Conservation (phyloP, 306 rosid genomes). For the Cicer pinnatifidum region DNA sequence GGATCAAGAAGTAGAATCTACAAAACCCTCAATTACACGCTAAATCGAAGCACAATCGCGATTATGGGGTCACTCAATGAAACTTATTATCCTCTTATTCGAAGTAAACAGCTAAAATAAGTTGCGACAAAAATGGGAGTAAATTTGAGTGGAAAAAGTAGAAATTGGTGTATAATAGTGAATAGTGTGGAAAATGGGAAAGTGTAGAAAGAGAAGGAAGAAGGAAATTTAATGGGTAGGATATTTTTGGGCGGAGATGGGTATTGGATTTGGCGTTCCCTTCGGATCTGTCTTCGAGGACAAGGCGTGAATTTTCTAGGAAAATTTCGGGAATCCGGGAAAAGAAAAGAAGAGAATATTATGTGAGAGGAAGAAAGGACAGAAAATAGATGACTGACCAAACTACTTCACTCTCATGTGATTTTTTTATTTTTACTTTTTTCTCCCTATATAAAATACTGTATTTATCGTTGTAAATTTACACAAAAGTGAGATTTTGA, state of each 20-base stretch:
- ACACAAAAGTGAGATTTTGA: too few species aligned
- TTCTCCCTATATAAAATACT: too few species aligned
- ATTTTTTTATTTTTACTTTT: too few species aligned
- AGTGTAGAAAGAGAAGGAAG: constrained; percentile 24
- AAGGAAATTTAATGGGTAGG: constrained; percentile 47
- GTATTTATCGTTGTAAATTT: too few species aligned
- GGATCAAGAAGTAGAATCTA: constrained; percentile 45
- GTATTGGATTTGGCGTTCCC: constrained; percentile 43
- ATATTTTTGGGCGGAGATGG: constrained; percentile 34
- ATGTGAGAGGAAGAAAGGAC: background rate
- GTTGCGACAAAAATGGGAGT: constrained; percentile 30
- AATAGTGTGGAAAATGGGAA: constrained; percentile 34
- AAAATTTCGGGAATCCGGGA: constrained; percentile 32
- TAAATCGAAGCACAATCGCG: constrained; percentile 45
- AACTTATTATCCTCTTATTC: constrained; percentile 36
- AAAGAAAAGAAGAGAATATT: constrained; percentile 23
- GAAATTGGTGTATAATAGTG: constrained; percentile 33
- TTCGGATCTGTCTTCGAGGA: constrained; percentile 59
- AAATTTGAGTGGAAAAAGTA: constrained; percentile 24
- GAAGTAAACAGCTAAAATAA: constrained; percentile 8
- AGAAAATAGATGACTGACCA: constrained; percentile 29
- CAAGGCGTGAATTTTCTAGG: constrained; percentile 43
- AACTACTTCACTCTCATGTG: too few species aligned
- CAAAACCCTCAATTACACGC: constrained; percentile 34
- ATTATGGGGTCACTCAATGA: constrained; percentile 44